Evolutionary conservation across 2,329 filamentous ascomycete genomes (phyloP), one percentile per base, ranked within the genome.

Genomic region (Hypocreales sp.): DNA sequence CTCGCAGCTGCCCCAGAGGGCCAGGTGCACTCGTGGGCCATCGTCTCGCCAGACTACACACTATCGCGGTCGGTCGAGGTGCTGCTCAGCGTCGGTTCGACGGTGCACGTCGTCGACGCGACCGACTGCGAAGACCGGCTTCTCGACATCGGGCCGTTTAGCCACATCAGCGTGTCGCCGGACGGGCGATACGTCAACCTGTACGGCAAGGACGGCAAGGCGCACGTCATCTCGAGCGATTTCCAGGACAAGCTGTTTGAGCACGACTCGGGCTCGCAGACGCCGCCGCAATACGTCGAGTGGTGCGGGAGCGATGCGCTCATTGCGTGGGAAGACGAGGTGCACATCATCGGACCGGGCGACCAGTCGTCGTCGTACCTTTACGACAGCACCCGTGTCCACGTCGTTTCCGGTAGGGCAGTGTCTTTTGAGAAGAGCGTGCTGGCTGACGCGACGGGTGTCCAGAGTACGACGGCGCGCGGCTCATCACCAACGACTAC

Each of bases 251-350:
- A 86, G 31, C 62, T 93, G 35, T 87, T 84, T 46, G 86, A 95
- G 53, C 87, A 95, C 46, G 75, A 93, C 43, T 87, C 86, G 1
- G 76, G 76, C 39, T 86, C 82, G 8, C 79, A 78, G 48, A 92
- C 83, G 5, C 66, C 77, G 2, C 90, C 90, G 4, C 79, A 82
- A 41, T 82, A 90, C 36, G 67, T 98, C 34, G 78, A 90, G 42
- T 98, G 90, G 90, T 98, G 90, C 50, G 90, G 90, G 5, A 87
- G 90, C 42, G 87, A 95, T 51, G 83, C 86, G 10, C 79, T 93
- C 16, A 72, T 98, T 41, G 86, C 86, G 1, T 98, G 90, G 90
- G 90, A 95, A 46, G 90, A 98, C 45, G 90, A 98, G 50, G 77
- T 98, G 4, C 90, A 94, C 45, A 66, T 98, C 16, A 79, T 98